A percentile compares a stretch with the other conserved stretches of the same genome.
Evolutionary conservation across 2,329 filamentous ascomycete species (phyloP).

Genomic region (Scopulariopsis brevicaulis): DNA sequence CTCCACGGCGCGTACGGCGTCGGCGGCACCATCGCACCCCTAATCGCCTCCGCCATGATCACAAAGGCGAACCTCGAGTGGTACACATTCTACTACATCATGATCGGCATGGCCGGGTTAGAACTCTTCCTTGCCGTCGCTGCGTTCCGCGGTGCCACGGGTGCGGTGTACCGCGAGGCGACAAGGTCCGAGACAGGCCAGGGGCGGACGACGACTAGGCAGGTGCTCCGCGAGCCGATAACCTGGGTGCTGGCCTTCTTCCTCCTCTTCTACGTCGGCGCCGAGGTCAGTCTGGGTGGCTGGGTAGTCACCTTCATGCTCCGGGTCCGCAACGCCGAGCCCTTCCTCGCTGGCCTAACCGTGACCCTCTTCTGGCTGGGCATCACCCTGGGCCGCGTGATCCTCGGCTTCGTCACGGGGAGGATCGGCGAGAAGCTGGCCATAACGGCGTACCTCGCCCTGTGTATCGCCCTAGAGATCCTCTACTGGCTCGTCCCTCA

Average conservation of each 20-base stretch:
- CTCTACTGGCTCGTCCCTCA: slow-evolving; percentile 74
- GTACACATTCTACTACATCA: slow-evolving; percentile 62
- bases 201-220: slow-evolving; percentile 31
- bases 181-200: slow-evolving; percentile 17
- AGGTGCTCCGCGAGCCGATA: slow-evolving; percentile 35
- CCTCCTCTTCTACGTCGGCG: slow-evolving; percentile 67
- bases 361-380: slow-evolving; percentile 80
- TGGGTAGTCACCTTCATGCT: slow-evolving; percentile 88
- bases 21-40: slow-evolving; percentile 56
- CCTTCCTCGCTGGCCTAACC: slow-evolving; percentile 63
- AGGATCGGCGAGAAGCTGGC: slow-evolving; percentile 60
- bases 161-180: slow-evolving; percentile 37
- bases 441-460: slow-evolving; percentile 48
- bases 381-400: slow-evolving; percentile 61
- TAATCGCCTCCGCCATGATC: slow-evolving; percentile 65
- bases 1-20: slow-evolving; percentile 63
- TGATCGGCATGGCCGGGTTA: slow-evolving; percentile 42
- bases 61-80: slow-evolving; percentile 49
- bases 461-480: slow-evolving; percentile 54
- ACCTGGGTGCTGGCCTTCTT: slow-evolving; percentile 63
- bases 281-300: slow-evolving; percentile 64
- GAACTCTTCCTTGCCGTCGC: slow-evolving; percentile 39
- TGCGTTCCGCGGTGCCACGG: slow-evolving; percentile 56
- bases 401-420: slow-evolving; percentile 69
- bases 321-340: slow-evolving; percentile 54